A percentile compares a stretch with the other conserved stretches of the same genome.
Conservation (phyloP, 192 early-diverging fungal species). For the Backusella tuberculispora region DNA sequence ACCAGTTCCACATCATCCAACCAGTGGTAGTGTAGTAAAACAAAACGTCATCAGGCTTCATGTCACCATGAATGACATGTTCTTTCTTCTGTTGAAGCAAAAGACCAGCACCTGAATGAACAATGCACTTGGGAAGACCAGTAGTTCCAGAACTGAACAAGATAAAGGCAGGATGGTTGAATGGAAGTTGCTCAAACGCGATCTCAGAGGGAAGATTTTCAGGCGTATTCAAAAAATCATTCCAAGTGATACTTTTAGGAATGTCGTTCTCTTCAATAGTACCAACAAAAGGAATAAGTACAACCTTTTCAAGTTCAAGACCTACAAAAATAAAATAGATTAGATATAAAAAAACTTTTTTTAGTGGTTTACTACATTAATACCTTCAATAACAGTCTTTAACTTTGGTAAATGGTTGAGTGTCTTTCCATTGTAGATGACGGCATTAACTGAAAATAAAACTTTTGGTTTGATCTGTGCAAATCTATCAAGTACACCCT, state of each 20-base stretch:
- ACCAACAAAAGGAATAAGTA: constrained; percentile 79
- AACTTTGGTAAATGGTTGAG: constrained; percentile 82
- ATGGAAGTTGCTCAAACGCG: constrained; percentile 83
- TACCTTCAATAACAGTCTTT: constrained; percentile 66
- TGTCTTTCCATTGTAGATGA: constrained; percentile 90
- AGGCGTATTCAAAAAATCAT: constrained; percentile 55
- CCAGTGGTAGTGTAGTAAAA: constrained; percentile 93
- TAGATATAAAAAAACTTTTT: no score
- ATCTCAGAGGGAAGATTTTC: constrained; percentile 51
- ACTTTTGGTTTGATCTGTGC: constrained; percentile 90
- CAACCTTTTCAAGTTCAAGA: constrained; percentile 70
- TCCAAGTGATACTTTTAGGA: constrained; percentile 28
- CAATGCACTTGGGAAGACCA: constrained; percentile 95
- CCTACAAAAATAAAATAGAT: constrained; percentile 26
- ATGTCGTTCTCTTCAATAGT: constrained; percentile 6
- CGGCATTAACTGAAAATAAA: constrained; percentile 88
- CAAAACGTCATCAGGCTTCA: constrained; percentile 75
- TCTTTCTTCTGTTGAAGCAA: constrained; percentile 95
- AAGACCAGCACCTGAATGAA: constrained; percentile 90
- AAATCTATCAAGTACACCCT: constrained; percentile 93
- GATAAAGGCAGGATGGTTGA: constrained; percentile 91
- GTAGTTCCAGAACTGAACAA: constrained; percentile 96
- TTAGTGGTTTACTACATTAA: background rate
- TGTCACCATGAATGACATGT: constrained; percentile 84
- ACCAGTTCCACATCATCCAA: constrained; percentile 99